These are phyloP conservation scores for Solanum sitiens DNA, from an alignment of 257 asterid genomes.

Conservation along the genomic window DNA sequence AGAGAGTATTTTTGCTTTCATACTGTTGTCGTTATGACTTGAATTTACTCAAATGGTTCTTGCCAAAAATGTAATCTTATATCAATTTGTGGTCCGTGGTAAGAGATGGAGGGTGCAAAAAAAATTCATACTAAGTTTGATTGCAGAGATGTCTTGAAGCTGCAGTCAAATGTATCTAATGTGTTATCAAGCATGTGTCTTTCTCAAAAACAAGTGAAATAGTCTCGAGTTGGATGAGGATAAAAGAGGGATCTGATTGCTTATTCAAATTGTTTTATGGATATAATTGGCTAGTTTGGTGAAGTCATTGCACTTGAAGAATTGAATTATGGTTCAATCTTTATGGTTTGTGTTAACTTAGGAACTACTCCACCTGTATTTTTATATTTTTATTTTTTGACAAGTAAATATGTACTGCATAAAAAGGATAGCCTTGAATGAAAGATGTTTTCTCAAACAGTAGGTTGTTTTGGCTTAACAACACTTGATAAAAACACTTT, in stretches of 20 bases:
- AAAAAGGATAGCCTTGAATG: background rate
- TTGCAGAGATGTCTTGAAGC: background rate
- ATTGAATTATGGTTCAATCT: background rate
- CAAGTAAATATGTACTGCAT: background rate
- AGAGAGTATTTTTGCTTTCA: background rate
- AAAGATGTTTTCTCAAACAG: background rate
- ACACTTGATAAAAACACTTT: background rate
- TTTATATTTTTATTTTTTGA: background rate
- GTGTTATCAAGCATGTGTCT: background rate
- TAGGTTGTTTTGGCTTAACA: background rate
- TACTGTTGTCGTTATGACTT: background rate
- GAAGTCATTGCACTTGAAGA: background rate
- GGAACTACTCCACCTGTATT: background rate
- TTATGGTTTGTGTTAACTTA: background rate
- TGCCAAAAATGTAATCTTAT: background rate
- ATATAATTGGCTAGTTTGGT: background rate
- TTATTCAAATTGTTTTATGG: background rate
- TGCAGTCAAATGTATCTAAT: background rate
- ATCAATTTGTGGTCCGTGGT: background rate
- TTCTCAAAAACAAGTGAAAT: background rate
- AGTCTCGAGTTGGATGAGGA: background rate
- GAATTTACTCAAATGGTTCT: background rate
- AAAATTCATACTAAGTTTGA: background rate
- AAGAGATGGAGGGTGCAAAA: background rate
- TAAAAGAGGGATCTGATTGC: background rate